phyloP scores from a whole-genome alignment of 106 monocot genomes.

The Gastrodia elata region DNA sequence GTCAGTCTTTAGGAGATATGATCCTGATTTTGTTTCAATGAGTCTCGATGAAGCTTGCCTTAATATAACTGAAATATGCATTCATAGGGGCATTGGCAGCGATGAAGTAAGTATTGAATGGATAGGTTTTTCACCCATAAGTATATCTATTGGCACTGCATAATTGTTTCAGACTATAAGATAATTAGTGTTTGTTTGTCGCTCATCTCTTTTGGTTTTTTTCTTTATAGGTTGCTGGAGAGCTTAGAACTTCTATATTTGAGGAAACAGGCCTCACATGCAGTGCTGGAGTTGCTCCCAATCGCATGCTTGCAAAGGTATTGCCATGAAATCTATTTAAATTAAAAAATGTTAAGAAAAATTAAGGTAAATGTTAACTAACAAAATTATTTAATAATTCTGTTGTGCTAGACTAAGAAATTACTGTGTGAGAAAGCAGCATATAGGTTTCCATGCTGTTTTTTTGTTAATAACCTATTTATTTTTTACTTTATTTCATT shows the following conservation, averaged over 20 bases:
- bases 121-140: neutral
- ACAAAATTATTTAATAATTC: neutral
- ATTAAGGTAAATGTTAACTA: constrained; percentile 1
- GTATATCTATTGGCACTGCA: neutral
- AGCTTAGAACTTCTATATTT: constrained; percentile 65
- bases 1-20: constrained; percentile 74
- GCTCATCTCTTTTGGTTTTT: neutral
- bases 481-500: too few species aligned
- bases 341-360: neutral
- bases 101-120: constrained; percentile 52
- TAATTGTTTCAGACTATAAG: neutral
- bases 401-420: neutral
- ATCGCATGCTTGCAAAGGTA: constrained; percentile 95
- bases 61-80: constrained; percentile 70
- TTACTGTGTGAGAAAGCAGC: neutral
- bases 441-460: neutral
- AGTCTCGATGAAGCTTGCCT: constrained; percentile 97
- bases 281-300: constrained; percentile 93
- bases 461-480: neutral
- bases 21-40: constrained; percentile 68
- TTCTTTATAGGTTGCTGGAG: constrained; percentile 59
- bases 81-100: constrained; percentile 40
- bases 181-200: neutral
- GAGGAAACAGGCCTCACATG: constrained; percentile 93
- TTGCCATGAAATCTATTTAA: neutral